phyloP scores from a whole-genome alignment of 140 eudicot genomes.

The Stevia rebaudiana region DNA sequence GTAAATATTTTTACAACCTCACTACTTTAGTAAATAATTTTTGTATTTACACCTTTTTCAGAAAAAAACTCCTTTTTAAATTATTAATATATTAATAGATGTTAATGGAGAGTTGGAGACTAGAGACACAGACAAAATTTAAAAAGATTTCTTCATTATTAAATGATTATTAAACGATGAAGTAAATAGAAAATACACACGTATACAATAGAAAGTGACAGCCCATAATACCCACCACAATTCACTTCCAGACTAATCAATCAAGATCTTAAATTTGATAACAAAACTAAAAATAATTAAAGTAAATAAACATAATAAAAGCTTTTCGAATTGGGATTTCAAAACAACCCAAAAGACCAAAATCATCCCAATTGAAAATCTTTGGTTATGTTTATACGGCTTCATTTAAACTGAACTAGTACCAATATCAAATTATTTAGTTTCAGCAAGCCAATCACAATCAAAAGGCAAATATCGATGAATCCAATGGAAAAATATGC shows the following conservation, averaged over 20 bases:
- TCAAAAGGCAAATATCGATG: slow-evolving; percentile 13
- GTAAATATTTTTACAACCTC: too few relatives aligned
- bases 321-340: neutral
- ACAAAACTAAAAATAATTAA: neutral
- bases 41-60: too few relatives aligned
- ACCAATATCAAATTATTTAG: slow-evolving; percentile 1
- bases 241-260: slow-evolving; percentile 24
- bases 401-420: too few relatives aligned
- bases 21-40: too few relatives aligned
- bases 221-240: slow-evolving; percentile 25
- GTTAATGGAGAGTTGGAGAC: slow-evolving; percentile 13
- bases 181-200: slow-evolving; percentile 25
- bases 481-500: slow-evolving; percentile 18
- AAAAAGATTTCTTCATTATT: slow-evolving; percentile 11
- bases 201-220: slow-evolving; percentile 25
- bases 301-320: neutral
- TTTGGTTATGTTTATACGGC: too few relatives aligned
- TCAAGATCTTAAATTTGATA: neutral
- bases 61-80: too few relatives aligned
- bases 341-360: neutral
- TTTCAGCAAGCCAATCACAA: neutral
- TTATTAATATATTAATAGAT: slow-evolving; percentile 12
- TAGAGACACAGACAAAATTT: slow-evolving; percentile 21
- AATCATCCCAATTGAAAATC: neutral
- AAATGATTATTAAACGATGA: slow-evolving; percentile 2